Percentiles rank a stretch among this genome's conserved stretches.
phyloP scores from a whole-genome alignment of 495 filamentous ascomycete species.

The Talaromyces trachyspermus region DNA sequence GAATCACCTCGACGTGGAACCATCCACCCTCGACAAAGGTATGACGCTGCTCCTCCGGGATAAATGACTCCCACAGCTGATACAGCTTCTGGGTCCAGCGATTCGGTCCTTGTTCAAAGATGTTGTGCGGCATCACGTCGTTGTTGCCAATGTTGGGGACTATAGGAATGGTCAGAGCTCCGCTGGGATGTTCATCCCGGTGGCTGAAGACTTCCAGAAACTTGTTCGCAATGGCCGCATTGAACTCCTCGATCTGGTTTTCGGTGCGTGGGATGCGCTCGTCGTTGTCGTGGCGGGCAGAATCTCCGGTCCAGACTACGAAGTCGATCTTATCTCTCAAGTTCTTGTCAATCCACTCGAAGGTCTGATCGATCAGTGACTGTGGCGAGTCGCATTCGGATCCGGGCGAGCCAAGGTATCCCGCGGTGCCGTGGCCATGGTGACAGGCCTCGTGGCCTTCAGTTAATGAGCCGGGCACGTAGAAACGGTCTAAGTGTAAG shows the following conservation, averaged over 20 bases:
- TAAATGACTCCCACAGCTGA: conserved; percentile 74
- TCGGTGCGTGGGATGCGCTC: conserved; percentile 68
- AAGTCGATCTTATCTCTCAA: conserved; percentile 84
- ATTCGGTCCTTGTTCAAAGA: conserved; percentile 78
- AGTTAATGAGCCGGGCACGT: conserved; percentile 67
- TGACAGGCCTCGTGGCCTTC: conserved; percentile 68
- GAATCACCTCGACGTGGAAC: conserved; percentile 90
- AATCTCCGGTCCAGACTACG: conserved; percentile 96
- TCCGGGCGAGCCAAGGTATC: conserved; percentile 73
- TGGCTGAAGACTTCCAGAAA: conserved; percentile 65
- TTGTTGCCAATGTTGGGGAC: conserved; percentile 94
- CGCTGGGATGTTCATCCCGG: conserved; percentile 33
- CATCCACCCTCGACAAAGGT: conserved; percentile 87
- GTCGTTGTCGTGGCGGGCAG: conserved; percentile 90
- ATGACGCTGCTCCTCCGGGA: conserved; percentile 89
- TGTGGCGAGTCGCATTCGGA: conserved; percentile 82
- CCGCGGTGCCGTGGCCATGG: conserved; percentile 66
- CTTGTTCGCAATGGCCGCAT: conserved; percentile 64
- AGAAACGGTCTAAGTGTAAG: conserved; percentile 82
- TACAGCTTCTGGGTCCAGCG: conserved; percentile 66
- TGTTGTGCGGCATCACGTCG: conserved; percentile 95
- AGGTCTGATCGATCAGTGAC: conserved; percentile 77
- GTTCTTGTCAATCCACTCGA: conserved; percentile 84
- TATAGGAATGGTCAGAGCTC: conserved; percentile 63
- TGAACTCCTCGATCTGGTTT: conserved; percentile 66